Percentiles rank a stretch among this genome's conserved stretches.
These are phyloP conservation scores for Casuarina equisetifolia DNA, from an alignment of 306 rosid species.

Conservation along the genomic window DNA sequence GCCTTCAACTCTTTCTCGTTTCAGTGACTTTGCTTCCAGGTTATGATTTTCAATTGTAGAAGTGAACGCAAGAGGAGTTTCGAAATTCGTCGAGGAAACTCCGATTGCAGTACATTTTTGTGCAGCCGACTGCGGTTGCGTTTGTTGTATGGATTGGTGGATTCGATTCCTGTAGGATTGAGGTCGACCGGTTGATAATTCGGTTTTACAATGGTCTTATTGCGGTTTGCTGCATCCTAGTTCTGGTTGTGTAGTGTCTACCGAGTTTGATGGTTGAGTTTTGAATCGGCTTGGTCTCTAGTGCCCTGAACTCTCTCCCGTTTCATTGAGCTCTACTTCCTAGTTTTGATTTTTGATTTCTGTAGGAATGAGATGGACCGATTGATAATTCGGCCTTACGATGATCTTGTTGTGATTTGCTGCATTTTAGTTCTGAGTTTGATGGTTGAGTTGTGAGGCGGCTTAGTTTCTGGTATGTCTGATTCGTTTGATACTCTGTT, in stretches of 20 bases:
- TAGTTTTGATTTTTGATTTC: no score
- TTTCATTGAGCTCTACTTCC: no score
- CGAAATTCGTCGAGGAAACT: not conserved
- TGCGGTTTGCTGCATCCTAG: no score
- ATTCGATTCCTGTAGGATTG: not conserved
- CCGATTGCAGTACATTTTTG: not conserved
- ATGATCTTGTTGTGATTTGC: not conserved
- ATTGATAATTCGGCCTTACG: not conserved
- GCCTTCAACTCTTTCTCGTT: not conserved
- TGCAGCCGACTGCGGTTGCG: not conserved
- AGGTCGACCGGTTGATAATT: not conserved
- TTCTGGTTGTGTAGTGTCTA: no score
- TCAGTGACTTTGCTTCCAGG: not conserved
- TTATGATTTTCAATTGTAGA: not conserved
- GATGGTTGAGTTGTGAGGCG: not conserved
- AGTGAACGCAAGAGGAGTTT: not conserved
- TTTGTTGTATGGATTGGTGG: not conserved
- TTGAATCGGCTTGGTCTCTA: no score
- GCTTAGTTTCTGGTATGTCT: not conserved
- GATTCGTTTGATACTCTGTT: not conserved
- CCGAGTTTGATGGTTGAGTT: no score
- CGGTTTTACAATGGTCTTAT: no score
- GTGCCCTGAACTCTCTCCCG: no score
- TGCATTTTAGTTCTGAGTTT: not conserved
- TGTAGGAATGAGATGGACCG: no score